Conservation (phyloP, 2,329 filamentous ascomycete species). For the Pezizomycotina sp. region DNA sequence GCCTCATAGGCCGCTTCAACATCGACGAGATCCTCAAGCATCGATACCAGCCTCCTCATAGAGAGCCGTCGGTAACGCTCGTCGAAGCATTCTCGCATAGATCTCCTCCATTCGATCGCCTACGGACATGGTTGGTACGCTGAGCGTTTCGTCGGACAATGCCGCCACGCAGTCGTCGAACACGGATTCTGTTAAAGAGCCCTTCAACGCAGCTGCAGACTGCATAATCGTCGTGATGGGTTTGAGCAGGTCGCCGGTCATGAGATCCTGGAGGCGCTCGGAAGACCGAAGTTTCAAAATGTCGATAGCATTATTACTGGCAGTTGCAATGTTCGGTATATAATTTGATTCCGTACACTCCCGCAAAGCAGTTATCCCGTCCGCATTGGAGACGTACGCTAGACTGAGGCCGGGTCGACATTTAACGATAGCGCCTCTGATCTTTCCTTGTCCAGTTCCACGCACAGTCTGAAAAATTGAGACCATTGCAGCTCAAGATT, state of each 20-base stretch:
- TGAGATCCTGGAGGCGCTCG: constrained; percentile 16
- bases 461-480: constrained; percentile 68
- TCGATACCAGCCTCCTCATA: constrained; percentile 28
- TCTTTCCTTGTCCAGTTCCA: constrained; percentile 72
- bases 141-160: constrained; percentile 55
- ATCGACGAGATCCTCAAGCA: constrained; percentile 6
- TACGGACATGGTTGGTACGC: constrained; percentile 52
- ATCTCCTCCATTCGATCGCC: constrained; percentile 61
- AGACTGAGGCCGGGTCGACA: constrained; percentile 55
- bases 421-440: constrained; percentile 66
- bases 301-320: constrained; percentile 33
- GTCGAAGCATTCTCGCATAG: constrained; percentile 61
- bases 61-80: constrained; percentile 70
- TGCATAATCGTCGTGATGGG: constrained; percentile 37
- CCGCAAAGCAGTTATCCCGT: constrained; percentile 62
- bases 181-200: constrained; percentile 52
- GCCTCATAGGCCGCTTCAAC: constrained; percentile 9
- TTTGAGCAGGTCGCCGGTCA: constrained; percentile 20
- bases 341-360: constrained; percentile 64
- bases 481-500: constrained; percentile 75
- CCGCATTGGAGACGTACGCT: constrained; percentile 71
- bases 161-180: constrained; percentile 50
- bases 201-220: constrained; percentile 53
- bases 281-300: constrained; percentile 15
- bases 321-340: constrained; percentile 47